Percentiles rank a stretch among this genome's conserved stretches.
Conservation (phyloP, 495 filamentous ascomycete species). For the Chaetomium fimeti region DNA sequence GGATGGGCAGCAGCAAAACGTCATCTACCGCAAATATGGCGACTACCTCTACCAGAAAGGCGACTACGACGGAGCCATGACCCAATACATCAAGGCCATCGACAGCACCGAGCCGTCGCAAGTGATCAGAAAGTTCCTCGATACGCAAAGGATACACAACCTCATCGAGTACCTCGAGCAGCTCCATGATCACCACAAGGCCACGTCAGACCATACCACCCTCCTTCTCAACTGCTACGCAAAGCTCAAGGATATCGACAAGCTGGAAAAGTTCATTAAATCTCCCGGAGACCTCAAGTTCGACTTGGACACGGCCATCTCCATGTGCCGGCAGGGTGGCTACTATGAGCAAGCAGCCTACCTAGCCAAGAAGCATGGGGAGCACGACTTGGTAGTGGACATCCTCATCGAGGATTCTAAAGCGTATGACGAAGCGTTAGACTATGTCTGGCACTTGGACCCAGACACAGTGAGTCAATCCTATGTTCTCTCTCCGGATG, state of each 20-base stretch:
- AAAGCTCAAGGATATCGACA: conserved; percentile 92
- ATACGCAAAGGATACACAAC: conserved; percentile 95
- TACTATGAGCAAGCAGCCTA: conserved; percentile 97
- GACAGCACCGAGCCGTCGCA: conserved; percentile 93
- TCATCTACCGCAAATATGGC: conserved; percentile 90
- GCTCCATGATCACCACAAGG: conserved; percentile 88
- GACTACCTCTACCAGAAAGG: conserved; percentile 94
- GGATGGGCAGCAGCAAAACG: conserved; percentile 76
- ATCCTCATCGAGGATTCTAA: conserved; percentile 95
- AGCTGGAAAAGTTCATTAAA: conserved; percentile 94
- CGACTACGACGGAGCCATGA: conserved; percentile 96
- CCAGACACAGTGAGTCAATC: conserved; percentile 65
- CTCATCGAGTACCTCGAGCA: conserved; percentile 97
- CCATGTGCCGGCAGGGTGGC: conserved; percentile 97
- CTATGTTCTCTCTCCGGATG: background rate
- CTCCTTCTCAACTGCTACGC: conserved; percentile 95
- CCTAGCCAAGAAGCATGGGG: conserved; percentile 87
- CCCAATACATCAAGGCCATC: conserved; percentile 94
- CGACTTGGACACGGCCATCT: conserved; percentile 93
- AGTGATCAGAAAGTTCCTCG: conserved; percentile 92
- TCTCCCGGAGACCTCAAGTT: conserved; percentile 93
- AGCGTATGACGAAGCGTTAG: conserved; percentile 78
- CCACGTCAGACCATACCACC: conserved; percentile 95
- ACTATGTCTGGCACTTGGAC: conserved; percentile 86
- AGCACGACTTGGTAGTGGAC: conserved; percentile 90